phyloP scores from a whole-genome alignment of 345 rosid genomes.

The Xanthoceras sorbifolium region DNA sequence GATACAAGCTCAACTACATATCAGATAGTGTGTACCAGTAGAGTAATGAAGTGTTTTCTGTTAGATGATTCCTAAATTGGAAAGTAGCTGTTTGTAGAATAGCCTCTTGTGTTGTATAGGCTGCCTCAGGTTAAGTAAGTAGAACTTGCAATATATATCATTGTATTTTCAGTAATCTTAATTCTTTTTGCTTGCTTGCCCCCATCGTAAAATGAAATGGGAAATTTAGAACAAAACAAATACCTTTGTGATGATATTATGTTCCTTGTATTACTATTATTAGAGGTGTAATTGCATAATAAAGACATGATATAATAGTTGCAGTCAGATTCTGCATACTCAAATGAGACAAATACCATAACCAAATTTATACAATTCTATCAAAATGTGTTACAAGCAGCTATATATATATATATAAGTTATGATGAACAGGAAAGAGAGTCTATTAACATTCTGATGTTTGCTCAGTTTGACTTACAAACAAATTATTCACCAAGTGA shows the following conservation, averaged over 20 bases:
- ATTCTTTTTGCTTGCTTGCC: not conserved
- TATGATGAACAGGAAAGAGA: not conserved
- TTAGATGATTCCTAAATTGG: conserved; percentile 14
- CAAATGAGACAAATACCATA: not conserved
- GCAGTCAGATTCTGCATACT: not conserved
- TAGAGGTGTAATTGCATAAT: not conserved
- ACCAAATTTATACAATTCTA: not conserved
- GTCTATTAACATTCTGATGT: not conserved
- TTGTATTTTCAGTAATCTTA: not conserved
- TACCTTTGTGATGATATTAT: not conserved
- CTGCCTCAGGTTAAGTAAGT: conserved; percentile 14
- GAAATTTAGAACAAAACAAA: not conserved
- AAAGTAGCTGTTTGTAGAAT: conserved; percentile 12
- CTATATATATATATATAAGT: not conserved
- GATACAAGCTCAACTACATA: not conserved
- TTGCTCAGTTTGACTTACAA: not conserved
- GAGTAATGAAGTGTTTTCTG: not conserved
- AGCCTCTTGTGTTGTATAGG: conserved; percentile 6
- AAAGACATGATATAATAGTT: not conserved
- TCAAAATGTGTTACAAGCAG: not conserved
- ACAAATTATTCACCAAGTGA: not conserved
- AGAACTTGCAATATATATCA: not conserved
- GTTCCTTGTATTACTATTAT: not conserved
- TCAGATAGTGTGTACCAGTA: conserved; percentile 13
- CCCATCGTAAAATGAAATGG: not conserved